These are phyloP conservation scores for Kingdonia uniflora DNA, from an alignment of 164 flowering plant genomes.

Conservation along the genomic window DNA sequence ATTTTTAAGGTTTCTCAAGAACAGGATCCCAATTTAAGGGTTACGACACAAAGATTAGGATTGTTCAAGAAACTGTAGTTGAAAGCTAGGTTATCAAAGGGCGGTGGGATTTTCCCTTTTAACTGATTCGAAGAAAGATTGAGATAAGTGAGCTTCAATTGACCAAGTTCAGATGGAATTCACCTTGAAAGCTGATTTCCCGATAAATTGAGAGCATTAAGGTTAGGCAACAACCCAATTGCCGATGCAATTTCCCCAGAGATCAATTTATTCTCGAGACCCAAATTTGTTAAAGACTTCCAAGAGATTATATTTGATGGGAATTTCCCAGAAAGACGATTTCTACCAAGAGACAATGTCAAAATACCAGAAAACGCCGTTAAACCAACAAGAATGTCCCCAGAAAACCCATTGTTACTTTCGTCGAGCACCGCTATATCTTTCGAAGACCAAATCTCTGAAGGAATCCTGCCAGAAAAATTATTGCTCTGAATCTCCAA, in stretches of 20 bases:
- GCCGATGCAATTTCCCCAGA: conserved; percentile 48
- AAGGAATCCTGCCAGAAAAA: conserved; percentile 48
- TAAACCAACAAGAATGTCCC: conserved; percentile 35
- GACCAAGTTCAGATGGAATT: conserved; percentile 48
- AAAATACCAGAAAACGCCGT: conserved; percentile 27
- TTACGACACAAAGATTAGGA: conserved; percentile 40
- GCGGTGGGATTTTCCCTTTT: conserved; percentile 47
- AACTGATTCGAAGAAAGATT: conserved; percentile 65
- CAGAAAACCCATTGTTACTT: conserved; percentile 44
- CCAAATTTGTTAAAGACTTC: conserved; percentile 29
- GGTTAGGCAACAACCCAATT: conserved; percentile 32
- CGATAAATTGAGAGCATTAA: conserved; percentile 49
- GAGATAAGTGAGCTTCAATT: conserved; percentile 30
- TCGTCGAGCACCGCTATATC: conserved; percentile 36
- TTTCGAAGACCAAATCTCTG: conserved; percentile 16
- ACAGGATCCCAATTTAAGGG: conserved; percentile 23
- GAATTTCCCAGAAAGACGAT: conserved; percentile 50
- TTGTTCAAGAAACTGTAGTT: conserved; percentile 59
- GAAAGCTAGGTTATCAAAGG: conserved; percentile 39
- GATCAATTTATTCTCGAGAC: conserved; percentile 44
- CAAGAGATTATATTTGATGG: conserved; percentile 49
- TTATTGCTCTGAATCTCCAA: conserved; percentile 43
- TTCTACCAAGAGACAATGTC: conserved; percentile 41
- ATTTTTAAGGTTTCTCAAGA: conserved; percentile 6
- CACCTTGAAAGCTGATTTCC: conserved; percentile 52